Base-by-base conservation (phyloP, 345 rosid species). In the Excoecaria cochinchinensis region DNA sequence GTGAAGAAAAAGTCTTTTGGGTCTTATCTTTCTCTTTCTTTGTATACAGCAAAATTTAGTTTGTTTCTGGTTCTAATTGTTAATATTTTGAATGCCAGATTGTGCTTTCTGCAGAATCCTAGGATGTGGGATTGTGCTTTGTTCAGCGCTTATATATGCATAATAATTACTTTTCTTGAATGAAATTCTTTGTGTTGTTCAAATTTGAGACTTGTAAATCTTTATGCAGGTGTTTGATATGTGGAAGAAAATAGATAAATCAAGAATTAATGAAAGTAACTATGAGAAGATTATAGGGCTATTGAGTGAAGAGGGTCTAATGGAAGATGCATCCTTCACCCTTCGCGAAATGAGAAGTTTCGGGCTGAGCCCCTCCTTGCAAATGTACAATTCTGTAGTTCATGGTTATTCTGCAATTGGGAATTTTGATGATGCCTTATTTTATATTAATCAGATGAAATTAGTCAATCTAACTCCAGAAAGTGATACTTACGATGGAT, bases 231-330 rank as follows among this genome's bases (percentile, higher is more conserved):
- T 90, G 21, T 90, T 88, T 84, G 81, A 87, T 79, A 68, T 78
- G 83, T 90, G 97, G 93, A 89, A 83, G 86, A 72, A 60, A 19
- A 63, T 81, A 36, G 91, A 88, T 36, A 75, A 70, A 46, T 86
- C 87, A 1, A 71, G 92, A 75, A 77, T 82, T 69, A 90, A 51
- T 75, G 88, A 84, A 56, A 53, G 75, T 57, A 87, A 86, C 74
- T 90, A 83, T 73, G 87, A 89, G 79, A 87, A 60, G 87, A 84
- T 90, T 76, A 84, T 87, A 42, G 82, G 72, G 78, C 65, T 86
- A 67, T 77, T 91, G 76, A 64, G 87, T 53, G 86, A 82, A 40
- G 90, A 83, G 68, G 81, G 78, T 66, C 66, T 73, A 57, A 65
- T 83, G 76, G 87, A 82, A 42, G 92, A 87, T 55, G 91, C 94